Evolutionary conservation across 305 asterid species (phyloP), one percentile per base, ranked within the genome.

Genomic region (Fraxinus xanthoxyloides): DNA sequence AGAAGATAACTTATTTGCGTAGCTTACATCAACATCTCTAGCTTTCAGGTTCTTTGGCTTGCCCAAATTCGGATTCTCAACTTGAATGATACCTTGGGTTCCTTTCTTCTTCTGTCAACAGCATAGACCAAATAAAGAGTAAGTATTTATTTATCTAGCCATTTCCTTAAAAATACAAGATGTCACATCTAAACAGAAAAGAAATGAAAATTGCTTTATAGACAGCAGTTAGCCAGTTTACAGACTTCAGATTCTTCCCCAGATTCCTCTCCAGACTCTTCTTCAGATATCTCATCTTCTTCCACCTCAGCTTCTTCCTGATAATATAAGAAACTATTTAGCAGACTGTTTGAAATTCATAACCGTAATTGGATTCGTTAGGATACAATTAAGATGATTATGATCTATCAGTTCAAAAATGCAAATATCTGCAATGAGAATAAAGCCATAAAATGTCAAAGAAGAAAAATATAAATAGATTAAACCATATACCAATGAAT

Each of bases 41-140:
- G 98, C 98, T 91, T 96, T 94, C 93, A 96, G 15, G 79, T 87
- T 93, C 90, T 96, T 96, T 69, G 97, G 89, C 93, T 89, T 93
- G 23, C 34, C 93, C 89, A 89, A 77, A 88, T 96, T 96, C 30
- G 98, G 99, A 88, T 96, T 96, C 26, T 94, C 97, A 82, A 94
- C 89, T 86, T 92, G 89, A 89, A 96, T 93, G 76, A 92, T 87
- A 77, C 97, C 98, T 84, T 94, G 87, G 36, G 98, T 82, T 34
- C 98, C 99, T 86, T 96, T 96, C 28, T 48, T 85, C 90, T 94
- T 92, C 96, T 94, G 90, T 82, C 54, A 75, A 80, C 76, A 89
- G 79, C 79, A 84, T 81, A 38, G n/a, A 74, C 65, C 59, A 67
- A 76, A n/a, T n/a, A 70, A 23, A 21, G 72, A 4, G 35, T 61